These are phyloP conservation scores for Fistulifera solaris DNA, from an alignment of 108 stramenopile genomes.

Conservation along the genomic window DNA sequence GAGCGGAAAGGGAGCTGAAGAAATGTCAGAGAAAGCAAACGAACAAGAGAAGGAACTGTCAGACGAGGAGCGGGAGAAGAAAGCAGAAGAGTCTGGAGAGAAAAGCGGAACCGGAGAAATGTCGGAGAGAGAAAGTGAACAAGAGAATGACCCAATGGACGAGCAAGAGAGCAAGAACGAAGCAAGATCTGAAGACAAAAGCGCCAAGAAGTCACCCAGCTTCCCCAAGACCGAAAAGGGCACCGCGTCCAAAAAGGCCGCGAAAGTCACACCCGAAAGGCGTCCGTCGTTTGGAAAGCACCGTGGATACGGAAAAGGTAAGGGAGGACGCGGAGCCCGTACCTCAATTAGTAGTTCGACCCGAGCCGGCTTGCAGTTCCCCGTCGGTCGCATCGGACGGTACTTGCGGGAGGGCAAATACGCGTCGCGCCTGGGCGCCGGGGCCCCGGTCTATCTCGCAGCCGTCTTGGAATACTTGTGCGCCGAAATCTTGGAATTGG, in stretches of 20 bases:
- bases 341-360: constrained; percentile 73
- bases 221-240: too few species aligned
- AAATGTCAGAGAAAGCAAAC: background rate
- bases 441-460: constrained; percentile 96
- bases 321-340: constrained; percentile 77
- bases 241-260: too few species aligned
- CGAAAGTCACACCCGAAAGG: too few species aligned
- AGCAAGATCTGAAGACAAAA: too few species aligned
- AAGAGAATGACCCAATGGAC: too few species aligned
- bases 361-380: constrained; percentile 98
- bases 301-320: constrained; percentile 43
- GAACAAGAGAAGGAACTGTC: background rate
- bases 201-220: too few species aligned
- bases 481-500: constrained; percentile 93
- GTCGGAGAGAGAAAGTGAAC: too few species aligned
- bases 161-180: too few species aligned
- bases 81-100: background rate
- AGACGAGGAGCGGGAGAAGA: background rate
- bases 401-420: constrained; percentile 93
- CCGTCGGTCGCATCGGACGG: constrained; percentile 91
- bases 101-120: background rate
- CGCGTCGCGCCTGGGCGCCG: constrained; percentile 88
- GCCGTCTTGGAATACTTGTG: constrained; percentile 93
- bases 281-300: background rate
- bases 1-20: background rate